phyloP scores from a whole-genome alignment of 2,329 filamentous ascomycete species.

The Chaetomium strumarium region DNA sequence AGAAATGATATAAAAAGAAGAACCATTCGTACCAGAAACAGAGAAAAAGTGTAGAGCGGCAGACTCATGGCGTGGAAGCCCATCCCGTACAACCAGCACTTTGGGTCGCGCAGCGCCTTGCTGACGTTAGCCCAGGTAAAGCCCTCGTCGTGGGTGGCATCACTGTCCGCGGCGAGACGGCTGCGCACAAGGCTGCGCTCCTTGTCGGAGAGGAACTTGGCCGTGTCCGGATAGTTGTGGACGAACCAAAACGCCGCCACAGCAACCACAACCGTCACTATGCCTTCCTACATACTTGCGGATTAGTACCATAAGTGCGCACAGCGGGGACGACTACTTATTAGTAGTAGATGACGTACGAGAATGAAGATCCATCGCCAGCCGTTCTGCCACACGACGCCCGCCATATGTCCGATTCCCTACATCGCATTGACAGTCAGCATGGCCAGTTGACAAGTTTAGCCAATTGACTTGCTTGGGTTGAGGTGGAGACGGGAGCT shows the following conservation, averaged over 20 bases:
- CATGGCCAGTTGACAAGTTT: too few species aligned
- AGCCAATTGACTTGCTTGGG: too few species aligned
- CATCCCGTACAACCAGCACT: constrained; percentile 66
- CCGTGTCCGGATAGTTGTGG: constrained; percentile 58
- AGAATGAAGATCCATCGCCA: constrained; percentile 59
- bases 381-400: constrained; percentile 45
- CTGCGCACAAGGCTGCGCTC: constrained; percentile 54
- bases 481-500: constrained; percentile 18
- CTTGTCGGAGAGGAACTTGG: constrained; percentile 48
- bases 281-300: constrained; percentile 41
- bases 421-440: constrained; percentile 19
- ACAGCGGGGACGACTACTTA: too few species aligned
- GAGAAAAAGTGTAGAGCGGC: constrained; percentile 49
- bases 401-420: constrained; percentile 50
- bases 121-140: constrained; percentile 64
- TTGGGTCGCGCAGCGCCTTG: constrained; percentile 59
- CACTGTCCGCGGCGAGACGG: constrained; percentile 61
- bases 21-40: constrained; percentile 42
- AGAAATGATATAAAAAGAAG: not conserved
- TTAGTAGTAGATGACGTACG: constrained; percentile 32
- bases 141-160: constrained; percentile 60
- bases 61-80: constrained; percentile 69
- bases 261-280: constrained; percentile 48
- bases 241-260: constrained; percentile 52
- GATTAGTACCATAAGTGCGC: too few species aligned